Percentiles rank a stretch among this genome's conserved stretches.
These are phyloP conservation scores for Rutstroemia sp. DNA, from an alignment of 2,329 filamentous ascomycete genomes.

Conservation along the genomic window DNA sequence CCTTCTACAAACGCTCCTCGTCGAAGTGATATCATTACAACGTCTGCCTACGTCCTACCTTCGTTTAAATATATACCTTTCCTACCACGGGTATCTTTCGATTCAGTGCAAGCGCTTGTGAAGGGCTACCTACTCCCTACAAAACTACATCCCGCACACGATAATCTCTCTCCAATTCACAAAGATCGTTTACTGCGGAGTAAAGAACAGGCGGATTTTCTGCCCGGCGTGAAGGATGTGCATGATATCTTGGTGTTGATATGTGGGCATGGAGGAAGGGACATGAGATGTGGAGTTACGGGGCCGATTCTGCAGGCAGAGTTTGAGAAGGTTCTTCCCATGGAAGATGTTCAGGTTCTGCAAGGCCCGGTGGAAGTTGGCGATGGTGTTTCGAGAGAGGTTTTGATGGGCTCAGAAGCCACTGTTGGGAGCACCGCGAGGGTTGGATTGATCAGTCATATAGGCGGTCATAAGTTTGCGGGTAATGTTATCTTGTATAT, in stretches of 20 bases:
- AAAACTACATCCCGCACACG: constrained; percentile 54
- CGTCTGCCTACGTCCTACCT: constrained; percentile 71
- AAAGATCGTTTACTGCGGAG: constrained; percentile 44
- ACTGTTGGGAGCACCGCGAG: constrained; percentile 38
- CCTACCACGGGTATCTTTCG: constrained; percentile 55
- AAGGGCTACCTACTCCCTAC: constrained; percentile 60
- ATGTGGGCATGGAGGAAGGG: constrained; percentile 79
- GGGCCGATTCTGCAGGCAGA: constrained; percentile 65
- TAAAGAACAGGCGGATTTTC: constrained; percentile 42
- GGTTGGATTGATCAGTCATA: constrained; percentile 67
- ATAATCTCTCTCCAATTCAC: constrained; percentile 48
- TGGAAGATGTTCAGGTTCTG: constrained; percentile 42
- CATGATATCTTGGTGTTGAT: constrained; percentile 71
- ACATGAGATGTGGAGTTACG: constrained; percentile 73
- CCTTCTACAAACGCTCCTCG: constrained; percentile 38
- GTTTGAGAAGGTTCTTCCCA: constrained; percentile 55
- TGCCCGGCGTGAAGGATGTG: constrained; percentile 53
- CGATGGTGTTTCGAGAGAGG: constrained; percentile 19
- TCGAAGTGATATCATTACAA: constrained; percentile 38
- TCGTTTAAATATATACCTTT: constrained; percentile 74
- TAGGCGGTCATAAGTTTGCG: constrained; percentile 80
- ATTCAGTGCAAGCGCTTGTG: constrained; percentile 49
- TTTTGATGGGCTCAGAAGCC: constrained; percentile 36
- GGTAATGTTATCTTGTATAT: constrained; percentile 80
- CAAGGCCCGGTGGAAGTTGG: constrained; percentile 34